Base-by-base conservation (phyloP, 208 protist genomes). In the Acanthamoeba culbertsoni region DNA sequence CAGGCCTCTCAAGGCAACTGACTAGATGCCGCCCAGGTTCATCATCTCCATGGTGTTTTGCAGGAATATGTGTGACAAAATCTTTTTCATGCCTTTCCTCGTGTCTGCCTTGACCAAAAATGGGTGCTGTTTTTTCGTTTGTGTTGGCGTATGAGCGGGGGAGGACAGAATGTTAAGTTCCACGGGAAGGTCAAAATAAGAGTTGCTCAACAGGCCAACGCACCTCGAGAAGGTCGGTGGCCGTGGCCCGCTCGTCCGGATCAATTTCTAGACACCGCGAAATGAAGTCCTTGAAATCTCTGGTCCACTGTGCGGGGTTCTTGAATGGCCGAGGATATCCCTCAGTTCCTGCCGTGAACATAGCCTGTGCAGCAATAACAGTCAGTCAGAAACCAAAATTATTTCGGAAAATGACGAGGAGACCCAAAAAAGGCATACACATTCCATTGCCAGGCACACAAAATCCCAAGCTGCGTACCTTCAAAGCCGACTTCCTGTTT, bases 81-180 rank as follows among this genome's bases (percentile, higher is more conserved):
- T 86, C 55, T 77, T 53, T 63, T 95, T 95, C 94, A 95, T 95
- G 62, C 73, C 84, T 48, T 92, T 93, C 63, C 75, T 94, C n/a
- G 94, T 77, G 31, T 93, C 86, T n/a, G 71, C 63, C 63, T 91
- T 84, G 12, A 55, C 75, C 75, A 95, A 93, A 63, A 94, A 95
- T 84, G 92, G 86, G 89, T 95, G 94, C 94, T 95, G 90, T 68
- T 10, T 26, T 16, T n/a, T 3, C 12, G n/a, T n/a, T n/a, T n/a
- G n/a, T n/a, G n/a, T n/a, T n/a, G n/a, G n/a, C n/a, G n/a, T n/a
- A n/a, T n/a, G n/a, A n/a, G n/a, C n/a, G n/a, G n/a, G n/a, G n/a
- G n/a, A n/a, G n/a, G n/a, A n/a, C n/a, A n/a, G n/a, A n/a, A n/a
- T n/a, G n/a, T n/a, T n/a, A n/a, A n/a, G n/a, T n/a, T n/a, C n/a